Evolutionary conservation across 192 early-diverging fungal species (phyloP).

Genomic region (Gorgonomyces haynaldii): DNA sequence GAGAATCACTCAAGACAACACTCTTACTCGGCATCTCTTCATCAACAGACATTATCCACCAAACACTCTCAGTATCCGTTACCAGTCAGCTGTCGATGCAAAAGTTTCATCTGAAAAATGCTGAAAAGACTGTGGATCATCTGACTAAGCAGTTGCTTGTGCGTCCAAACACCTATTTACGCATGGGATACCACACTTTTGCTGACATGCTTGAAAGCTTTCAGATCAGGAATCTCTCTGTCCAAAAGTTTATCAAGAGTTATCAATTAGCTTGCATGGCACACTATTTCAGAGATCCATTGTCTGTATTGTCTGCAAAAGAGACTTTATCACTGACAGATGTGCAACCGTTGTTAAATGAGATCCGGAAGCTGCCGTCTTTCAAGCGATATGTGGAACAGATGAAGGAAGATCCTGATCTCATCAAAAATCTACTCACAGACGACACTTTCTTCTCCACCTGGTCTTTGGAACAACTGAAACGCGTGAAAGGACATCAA

Average conservation of each 20-base stretch:
- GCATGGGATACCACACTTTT: no score
- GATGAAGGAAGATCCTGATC: background rate
- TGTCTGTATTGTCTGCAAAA: background rate
- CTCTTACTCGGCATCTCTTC: no score
- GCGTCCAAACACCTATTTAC: no score
- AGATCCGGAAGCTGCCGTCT: background rate
- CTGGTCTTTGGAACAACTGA: background rate
- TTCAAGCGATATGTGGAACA: background rate
- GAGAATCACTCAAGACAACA: no score
- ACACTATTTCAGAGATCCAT: constrained; percentile 2
- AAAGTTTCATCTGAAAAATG: no score
- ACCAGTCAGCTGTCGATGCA: no score
- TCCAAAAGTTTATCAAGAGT: background rate
- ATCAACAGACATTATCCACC: no score
- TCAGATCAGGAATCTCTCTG: constrained; percentile 19
- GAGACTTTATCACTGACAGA: background rate
- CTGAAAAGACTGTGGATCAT: no score
- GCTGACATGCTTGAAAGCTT: no score
- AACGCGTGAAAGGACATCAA: background rate
- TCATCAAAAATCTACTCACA: background rate
- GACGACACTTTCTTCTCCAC: background rate
- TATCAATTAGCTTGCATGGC: background rate
- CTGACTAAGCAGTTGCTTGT: no score
- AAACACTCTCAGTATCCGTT: no score
- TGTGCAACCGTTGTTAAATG: background rate